phyloP scores from a whole-genome alignment of 2,329 filamentous ascomycete species.

The Penicillium sp. region DNA sequence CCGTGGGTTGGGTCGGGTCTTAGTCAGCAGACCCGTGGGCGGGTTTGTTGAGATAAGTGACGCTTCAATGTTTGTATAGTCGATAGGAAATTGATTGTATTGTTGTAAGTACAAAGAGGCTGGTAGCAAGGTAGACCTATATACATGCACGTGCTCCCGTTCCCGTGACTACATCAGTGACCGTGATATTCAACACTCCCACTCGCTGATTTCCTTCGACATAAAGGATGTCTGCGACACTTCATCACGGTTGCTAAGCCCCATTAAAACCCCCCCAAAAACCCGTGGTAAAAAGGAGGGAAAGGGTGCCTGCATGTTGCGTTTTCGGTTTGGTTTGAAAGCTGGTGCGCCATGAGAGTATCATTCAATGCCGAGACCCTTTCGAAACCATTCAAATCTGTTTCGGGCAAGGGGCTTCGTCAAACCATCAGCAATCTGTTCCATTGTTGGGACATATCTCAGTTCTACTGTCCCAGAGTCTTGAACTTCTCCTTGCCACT shows the following conservation, averaged over 20 bases:
- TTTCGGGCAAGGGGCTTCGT: neutral
- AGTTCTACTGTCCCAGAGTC: neutral
- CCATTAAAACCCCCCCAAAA: neutral
- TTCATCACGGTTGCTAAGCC: neutral
- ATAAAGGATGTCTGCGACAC: neutral
- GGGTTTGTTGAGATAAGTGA: no score
- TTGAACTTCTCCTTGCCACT: neutral
- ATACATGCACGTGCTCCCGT: no score
- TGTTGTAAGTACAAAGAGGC: no score
- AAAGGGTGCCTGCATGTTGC: neutral
- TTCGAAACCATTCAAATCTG: neutral
- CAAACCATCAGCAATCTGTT: neutral
- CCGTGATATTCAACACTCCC: neutral
- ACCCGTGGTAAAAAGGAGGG: neutral
- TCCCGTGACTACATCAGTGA: no score
- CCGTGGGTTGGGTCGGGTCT: neutral
- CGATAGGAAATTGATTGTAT: no score
- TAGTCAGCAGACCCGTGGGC: slow-evolving; percentile 1
- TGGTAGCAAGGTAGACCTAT: no score
- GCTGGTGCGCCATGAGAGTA: neutral
- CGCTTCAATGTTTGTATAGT: no score
- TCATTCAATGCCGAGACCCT: neutral
- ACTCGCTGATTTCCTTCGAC: neutral
- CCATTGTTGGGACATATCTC: neutral
- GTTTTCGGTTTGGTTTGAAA: neutral